phyloP scores from a whole-genome alignment of 225 moss, liverwort and hornwort genomes.

The Sphagnum contortum region DNA sequence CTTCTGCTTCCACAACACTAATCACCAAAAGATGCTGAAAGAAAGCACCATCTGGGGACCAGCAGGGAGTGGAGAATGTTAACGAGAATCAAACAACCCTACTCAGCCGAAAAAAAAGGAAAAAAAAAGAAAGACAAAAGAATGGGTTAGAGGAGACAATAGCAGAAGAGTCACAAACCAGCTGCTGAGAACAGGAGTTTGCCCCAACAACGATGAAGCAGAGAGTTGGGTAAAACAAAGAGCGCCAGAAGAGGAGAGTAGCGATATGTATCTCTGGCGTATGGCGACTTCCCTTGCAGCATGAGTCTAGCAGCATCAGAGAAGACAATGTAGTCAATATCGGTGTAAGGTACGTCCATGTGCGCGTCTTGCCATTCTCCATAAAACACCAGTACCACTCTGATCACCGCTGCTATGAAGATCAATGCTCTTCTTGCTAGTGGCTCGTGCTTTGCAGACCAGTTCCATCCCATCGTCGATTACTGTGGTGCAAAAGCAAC shows the following conservation, averaged over 20 bases:
- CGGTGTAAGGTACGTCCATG: constrained; percentile 86
- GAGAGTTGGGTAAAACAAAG: constrained; percentile 55
- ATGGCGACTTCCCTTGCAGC: constrained; percentile 68
- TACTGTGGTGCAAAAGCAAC: too few relatives aligned
- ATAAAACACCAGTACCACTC: constrained; percentile 63
- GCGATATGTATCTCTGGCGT: constrained; percentile 71
- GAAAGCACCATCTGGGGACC: too few relatives aligned
- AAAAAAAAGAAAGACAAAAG: too few relatives aligned
- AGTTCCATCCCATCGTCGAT: too few relatives aligned
- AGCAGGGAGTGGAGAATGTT: too few relatives aligned
- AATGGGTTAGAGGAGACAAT: too few relatives aligned
- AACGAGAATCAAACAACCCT: too few relatives aligned
- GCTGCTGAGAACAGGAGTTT: constrained; percentile 75
- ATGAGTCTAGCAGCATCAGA: constrained; percentile 83
- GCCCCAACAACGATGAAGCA: constrained; percentile 91
- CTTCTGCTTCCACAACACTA: neutral
- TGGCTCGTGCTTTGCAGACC: too few relatives aligned
- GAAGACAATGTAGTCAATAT: constrained; percentile 90
- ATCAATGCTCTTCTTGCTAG: constrained; percentile 7
- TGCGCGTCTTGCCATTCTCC: constrained; percentile 90
- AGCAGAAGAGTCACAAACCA: constrained; percentile 21
- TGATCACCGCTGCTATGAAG: constrained; percentile 41
- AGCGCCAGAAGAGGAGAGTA: constrained; percentile 89
- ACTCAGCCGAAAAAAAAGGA: neutral
- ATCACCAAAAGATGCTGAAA: neutral